phyloP scores from a whole-genome alignment of 2,329 filamentous ascomycete species.

The Colletotrichum karsti region DNA sequence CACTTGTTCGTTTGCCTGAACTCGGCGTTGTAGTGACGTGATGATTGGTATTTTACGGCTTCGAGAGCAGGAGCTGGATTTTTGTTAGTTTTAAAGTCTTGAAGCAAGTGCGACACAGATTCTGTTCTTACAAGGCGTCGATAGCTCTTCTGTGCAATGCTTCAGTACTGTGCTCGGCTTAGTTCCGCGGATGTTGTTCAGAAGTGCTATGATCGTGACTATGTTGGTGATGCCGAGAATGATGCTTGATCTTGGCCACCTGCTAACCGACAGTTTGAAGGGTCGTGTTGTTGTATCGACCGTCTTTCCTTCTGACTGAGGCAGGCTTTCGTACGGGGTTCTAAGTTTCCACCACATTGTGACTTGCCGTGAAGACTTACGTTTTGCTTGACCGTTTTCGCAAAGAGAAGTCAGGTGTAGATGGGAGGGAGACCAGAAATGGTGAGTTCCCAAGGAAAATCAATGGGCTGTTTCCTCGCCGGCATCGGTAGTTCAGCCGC shows the following conservation, averaged over 20 bases:
- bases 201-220: background rate
- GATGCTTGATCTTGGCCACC: background rate
- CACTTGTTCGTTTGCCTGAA: slow-evolving; percentile 23
- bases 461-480: too few relatives aligned
- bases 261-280: background rate
- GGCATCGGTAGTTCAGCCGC: too few relatives aligned
- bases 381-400: background rate
- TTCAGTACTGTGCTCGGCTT: accelerated
- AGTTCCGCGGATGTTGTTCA: background rate
- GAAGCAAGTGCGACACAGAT: background rate
- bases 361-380: background rate
- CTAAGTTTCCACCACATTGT: slow-evolving; percentile 4
- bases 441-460: too few relatives aligned
- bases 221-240: background rate
- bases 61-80: slow-evolving; percentile 12
- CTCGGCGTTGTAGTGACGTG: slow-evolving; percentile 15
- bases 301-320: background rate
- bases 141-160: background rate
- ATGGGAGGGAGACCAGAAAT: too few relatives aligned
- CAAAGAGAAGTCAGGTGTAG: too few relatives aligned
- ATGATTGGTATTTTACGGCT: background rate
- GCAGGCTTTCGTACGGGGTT: background rate
- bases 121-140: slow-evolving; percentile 9
- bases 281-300: background rate
- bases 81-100: background rate